Conservation (phyloP, 257 asterid species). For the Datura wrightii region DNA sequence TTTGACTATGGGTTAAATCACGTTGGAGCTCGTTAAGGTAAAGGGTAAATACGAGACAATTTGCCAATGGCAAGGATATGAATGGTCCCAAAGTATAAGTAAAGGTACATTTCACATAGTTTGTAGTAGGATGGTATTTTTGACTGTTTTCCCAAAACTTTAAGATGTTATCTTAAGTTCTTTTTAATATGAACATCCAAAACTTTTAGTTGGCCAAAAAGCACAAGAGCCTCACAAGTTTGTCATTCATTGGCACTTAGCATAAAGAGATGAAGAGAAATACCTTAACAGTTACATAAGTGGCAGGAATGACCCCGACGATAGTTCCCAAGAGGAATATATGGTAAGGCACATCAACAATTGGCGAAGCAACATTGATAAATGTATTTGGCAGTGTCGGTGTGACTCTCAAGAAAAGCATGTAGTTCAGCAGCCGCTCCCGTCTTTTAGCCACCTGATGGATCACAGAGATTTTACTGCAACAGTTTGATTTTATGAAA, state of each 20-base stretch:
- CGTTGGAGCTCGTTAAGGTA: too few relatives aligned
- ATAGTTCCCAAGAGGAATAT: conserved; percentile 81
- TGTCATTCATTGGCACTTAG: background rate
- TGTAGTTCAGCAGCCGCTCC: conserved; percentile 75
- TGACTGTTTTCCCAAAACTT: background rate
- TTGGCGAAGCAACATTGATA: conserved; percentile 94
- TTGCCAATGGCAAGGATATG: too few relatives aligned
- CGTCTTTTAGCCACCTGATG: conserved; percentile 77
- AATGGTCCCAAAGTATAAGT: too few relatives aligned
- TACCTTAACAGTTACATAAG: conserved; percentile 92
- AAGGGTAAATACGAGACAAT: too few relatives aligned
- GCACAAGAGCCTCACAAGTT: background rate
- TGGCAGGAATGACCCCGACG: conserved; percentile 89
- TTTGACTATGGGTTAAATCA: too few relatives aligned
- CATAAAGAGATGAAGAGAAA: conserved; percentile 28
- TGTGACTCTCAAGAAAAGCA: conserved; percentile 91
- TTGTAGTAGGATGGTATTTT: too few relatives aligned
- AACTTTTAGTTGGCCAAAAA: background rate
- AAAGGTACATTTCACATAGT: too few relatives aligned
- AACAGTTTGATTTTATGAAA: conserved; percentile 29
- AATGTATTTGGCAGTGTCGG: conserved; percentile 94
- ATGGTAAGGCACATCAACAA: conserved; percentile 88
- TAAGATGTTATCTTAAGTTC: background rate
- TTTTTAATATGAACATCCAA: background rate
- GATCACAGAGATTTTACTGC: conserved; percentile 9